Conservation (phyloP, 345 rosid species). For the Sonneratia alba region DNA sequence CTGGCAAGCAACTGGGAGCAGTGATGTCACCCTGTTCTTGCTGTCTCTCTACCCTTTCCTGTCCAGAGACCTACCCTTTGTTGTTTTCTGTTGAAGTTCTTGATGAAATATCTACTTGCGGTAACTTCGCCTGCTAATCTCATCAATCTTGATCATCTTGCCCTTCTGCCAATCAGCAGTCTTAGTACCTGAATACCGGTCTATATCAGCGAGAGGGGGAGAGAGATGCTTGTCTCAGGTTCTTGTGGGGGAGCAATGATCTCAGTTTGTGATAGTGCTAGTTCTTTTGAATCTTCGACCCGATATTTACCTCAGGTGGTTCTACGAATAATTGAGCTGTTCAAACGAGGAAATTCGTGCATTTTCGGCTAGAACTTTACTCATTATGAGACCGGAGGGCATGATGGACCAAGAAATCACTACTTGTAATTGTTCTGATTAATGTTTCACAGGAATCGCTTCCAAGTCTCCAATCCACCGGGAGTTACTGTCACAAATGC, state of each 20-base stretch:
- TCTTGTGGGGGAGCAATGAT: not conserved
- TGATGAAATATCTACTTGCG: not conserved
- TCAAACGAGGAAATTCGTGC: not conserved
- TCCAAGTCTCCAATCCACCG: constrained; percentile 48
- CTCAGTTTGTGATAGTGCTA: not conserved
- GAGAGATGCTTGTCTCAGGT: not conserved
- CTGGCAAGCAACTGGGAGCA: not conserved
- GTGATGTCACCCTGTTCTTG: not conserved
- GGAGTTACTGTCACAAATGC: constrained; percentile 74
- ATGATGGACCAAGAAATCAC: not conserved
- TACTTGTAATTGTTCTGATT: not conserved
- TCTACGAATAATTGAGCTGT: not conserved
- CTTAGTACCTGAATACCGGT: not conserved
- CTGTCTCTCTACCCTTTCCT: not conserved
- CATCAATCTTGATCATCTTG: not conserved
- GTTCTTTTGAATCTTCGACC: not conserved
- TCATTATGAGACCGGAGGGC: not conserved
- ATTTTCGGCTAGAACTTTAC: not conserved
- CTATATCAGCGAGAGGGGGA: not conserved
- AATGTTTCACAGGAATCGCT: constrained; percentile 37
- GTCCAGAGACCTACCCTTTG: not conserved
- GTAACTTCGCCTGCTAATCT: not conserved
- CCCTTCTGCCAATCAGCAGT: not conserved
- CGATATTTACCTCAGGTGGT: not conserved
- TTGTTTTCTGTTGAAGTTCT: not conserved